Base-by-base conservation (phyloP, 2,329 filamentous ascomycete species). In the Scleromitrula shiraiana region DNA sequence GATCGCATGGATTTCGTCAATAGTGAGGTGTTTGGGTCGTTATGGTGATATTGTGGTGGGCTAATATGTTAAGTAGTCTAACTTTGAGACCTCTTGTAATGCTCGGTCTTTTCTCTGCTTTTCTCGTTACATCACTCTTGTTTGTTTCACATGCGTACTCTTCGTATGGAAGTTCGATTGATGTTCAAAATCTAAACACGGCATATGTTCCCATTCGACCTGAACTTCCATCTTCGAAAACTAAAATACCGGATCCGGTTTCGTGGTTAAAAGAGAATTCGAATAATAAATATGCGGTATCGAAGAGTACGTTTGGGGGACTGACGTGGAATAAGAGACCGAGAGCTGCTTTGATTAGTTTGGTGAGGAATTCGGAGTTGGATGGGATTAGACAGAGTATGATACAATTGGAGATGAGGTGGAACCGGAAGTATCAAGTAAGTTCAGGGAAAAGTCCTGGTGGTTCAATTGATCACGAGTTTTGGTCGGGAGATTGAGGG, bases 281-380 rank as follows among this genome's bases (percentile, higher is more conserved):
- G n/a, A 52, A 62, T 32, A 58, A 66, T 36, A 64, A 54, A 44
- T 50, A 64, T 51, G 55, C 61, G 5, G 50, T 66, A 3, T 45
- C 49, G 1, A 50, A 50, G 19, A 40, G 36, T 5, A 15, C 32
- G 20, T 15, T 51, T 8, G 14, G 22, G 19, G n/a, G 20, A 2
- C 12, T 40, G 37, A n/a, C 20, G 37, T 24, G 8, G 37, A 27
- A 27, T 27, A 30, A 49, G 19, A 51, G 61, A 53, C 65, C 72
- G 54, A 56, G 64, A 56, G 58, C 67, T 56, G 62, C 65, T 29
- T 55, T 89, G 33, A 75, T 89, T 43, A 78, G 80, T 23, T 73
- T 89, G 15, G 85, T 89, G 22, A 77, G 83, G 35, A 88, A 89
- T 55, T 75, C 78, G 54, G 85, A 90, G 63, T 66, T 88, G 10